Base-by-base conservation (phyloP, 225 moss, liverwort and hornwort species). In the Pseudoscleropodium purum region DNA sequence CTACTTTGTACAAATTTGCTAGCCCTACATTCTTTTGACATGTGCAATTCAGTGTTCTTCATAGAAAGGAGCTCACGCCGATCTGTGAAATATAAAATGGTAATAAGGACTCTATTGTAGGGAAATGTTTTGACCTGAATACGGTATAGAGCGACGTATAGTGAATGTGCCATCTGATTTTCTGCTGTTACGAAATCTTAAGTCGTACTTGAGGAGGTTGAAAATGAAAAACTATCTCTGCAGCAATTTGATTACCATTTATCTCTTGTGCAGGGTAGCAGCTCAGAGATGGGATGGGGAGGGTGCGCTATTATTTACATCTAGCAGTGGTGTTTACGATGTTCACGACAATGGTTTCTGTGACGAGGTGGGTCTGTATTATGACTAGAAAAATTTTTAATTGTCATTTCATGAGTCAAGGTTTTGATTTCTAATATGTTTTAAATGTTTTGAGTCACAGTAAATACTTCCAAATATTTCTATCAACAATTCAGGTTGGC, bases 271-370 rank as follows among this genome's bases (percentile, higher is more conserved):
- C 96, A 99, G 99, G 93, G 94, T 79, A 90, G 97, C 97, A 94
- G 95, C 96, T 60, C 84, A 96, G 93, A 94, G 89, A 93, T 99
- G 99, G 99, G 93, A 97, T 81, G 97, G 99, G 65, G 93, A 97
- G 84, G 99, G 99, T 61, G 92, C 94, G 45, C 90, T 99, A 78
- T 91, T 99, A 56, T 99, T 99, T 86, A 97, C 99, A 66, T 97
- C 99, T 76, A 94, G 94, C 86, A 96, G 93, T 87, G 94, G 72
- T 89, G 91, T 97, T 80, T 97, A 95, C 85, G 93, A 96, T 85
- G 94, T 96, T 67, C 91, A 88, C 77, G 97, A 97, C 93, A 96
- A 97, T 86, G 90, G 90, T 52, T 45, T 90, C 51, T 97, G 96
- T 91, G 93, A 97, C 88, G 99, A 99, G 96, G 99, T 97, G 94